Base-by-base conservation (phyloP, 2,329 filamentous ascomycete genomes). In the Leptographium radiaticola region DNA sequence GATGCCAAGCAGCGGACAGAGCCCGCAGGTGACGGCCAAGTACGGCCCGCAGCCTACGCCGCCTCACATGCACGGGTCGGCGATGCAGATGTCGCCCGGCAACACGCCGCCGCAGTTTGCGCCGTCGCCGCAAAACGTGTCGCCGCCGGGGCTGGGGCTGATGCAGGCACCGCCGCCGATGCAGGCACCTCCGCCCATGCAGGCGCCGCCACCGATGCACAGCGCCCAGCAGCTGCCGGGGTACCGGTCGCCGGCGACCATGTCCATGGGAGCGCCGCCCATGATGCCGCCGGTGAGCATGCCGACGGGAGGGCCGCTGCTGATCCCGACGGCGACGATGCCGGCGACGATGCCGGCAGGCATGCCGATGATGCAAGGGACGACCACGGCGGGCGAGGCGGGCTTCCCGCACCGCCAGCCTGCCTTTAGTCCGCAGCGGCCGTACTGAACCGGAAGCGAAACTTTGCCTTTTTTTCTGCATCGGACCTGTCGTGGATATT, bases 311-410 rank as follows among this genome's bases (percentile, higher is more conserved):
- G n/a, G n/a, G n/a, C n/a, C n/a, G n/a, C n/a, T n/a, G n/a, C n/a
- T n/a, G n/a, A n/a, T n/a, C n/a, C n/a, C n/a, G n/a, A n/a, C n/a
- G n/a, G n/a, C n/a, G n/a, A n/a, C n/a, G n/a, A n/a, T n/a, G n/a
- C n/a, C n/a, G n/a, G n/a, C n/a, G n/a, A n/a, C n/a, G n/a, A n/a
- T n/a, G n/a, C n/a, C n/a, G n/a, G n/a, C n/a, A n/a, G n/a, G n/a
- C 30, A 42, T 46, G 39, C 44, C 50, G 8, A 5, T 49, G 10
- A 50, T 56, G 53, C 57, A 58, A 51, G 51, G 44, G 2, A 56
- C 54, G 36, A 59, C 49, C 34, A 57, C 57, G 20, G 53, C 56
- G 31, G 54, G 49, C 53, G 56, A 57, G 20, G 13, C 50, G 6
- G 49, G 43, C 4, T 57, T 58, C 34, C 53, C 56, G 1, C 48